Evolutionary conservation across 2,329 filamentous ascomycete species (phyloP).

Genomic region (Endothia cerciana): DNA sequence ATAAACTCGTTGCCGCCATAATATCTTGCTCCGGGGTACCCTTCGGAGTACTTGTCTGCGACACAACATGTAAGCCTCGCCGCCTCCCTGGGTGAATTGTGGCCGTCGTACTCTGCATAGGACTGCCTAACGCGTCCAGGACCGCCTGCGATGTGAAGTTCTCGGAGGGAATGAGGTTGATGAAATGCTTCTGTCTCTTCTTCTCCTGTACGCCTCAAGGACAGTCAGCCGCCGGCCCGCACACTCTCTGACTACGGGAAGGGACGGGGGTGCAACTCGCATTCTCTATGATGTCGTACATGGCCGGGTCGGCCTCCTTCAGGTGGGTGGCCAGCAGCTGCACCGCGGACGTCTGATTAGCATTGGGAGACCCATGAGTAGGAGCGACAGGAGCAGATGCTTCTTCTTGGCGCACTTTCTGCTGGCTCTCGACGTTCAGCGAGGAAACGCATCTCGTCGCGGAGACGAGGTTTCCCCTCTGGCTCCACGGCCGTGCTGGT

Average conservation of each 20-base stretch:
- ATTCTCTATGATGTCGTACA: constrained; percentile 90
- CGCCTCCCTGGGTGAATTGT: constrained; percentile 22
- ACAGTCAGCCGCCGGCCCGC: constrained; percentile 3
- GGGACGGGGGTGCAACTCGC: constrained; percentile 49
- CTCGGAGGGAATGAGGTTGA: constrained; percentile 94
- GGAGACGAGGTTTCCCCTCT: constrained; percentile 24
- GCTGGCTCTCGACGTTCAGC: constrained; percentile 58
- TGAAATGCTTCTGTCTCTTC: constrained; percentile 94
- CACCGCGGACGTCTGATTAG: constrained; percentile 26
- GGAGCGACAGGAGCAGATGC: constrained; percentile 27
- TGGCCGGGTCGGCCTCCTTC: constrained; percentile 80
- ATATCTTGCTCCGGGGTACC: constrained; percentile 94
- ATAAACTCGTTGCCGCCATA: constrained; percentile 98
- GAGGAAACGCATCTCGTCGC: constrained; percentile 48
- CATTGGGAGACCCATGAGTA: constrained; percentile 20
- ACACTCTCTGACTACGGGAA: background rate
- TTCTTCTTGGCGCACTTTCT: constrained; percentile 52
- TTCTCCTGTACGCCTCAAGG: constrained; percentile 71
- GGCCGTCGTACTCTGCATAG: constrained; percentile 77
- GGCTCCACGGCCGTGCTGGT: constrained; percentile 38
- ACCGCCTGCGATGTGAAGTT: constrained; percentile 95
- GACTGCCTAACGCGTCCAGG: constrained; percentile 86
- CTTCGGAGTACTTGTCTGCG: constrained; percentile 95
- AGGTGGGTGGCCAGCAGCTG: constrained; percentile 81
- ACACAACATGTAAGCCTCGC: constrained; percentile 38